phyloP scores from a whole-genome alignment of 163 green algal genomes.

The Scenedesmus sp. region DNA sequence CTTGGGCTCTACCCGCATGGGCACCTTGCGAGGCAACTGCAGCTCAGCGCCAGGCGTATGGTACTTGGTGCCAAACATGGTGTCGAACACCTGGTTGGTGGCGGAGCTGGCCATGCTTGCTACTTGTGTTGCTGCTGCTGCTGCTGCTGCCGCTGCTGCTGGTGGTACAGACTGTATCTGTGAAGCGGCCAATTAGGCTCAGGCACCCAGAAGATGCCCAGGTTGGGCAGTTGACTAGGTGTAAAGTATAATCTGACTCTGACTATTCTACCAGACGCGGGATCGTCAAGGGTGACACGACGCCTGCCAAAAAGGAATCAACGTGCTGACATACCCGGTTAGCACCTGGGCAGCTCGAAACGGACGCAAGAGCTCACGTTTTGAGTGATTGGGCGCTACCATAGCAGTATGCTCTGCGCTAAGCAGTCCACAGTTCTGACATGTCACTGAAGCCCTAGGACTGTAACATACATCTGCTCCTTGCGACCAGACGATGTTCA shows the following conservation, averaged over 20 bases:
- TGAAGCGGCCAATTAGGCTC: background rate
- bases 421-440: background rate
- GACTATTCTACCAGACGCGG: background rate
- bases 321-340: background rate
- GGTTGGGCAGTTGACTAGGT: background rate
- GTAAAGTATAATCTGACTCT: background rate
- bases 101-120: slow-evolving; percentile 9
- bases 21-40: slow-evolving; percentile 83
- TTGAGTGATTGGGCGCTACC: background rate
- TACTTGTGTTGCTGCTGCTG: background rate
- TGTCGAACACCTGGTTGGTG: slow-evolving; percentile 47
- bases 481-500: no score
- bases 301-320: slow-evolving; percentile 6
- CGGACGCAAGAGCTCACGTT: background rate
- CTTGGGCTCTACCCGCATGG: slow-evolving; percentile 92
- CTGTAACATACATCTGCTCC: background rate
- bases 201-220: background rate
- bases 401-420: background rate
- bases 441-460: slow-evolving; percentile 5
- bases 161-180: no score
- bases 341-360: background rate
- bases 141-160: no score
- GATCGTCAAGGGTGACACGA: no score
- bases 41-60: slow-evolving; percentile 62
- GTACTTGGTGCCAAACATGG: slow-evolving; percentile 56